phyloP scores from a whole-genome alignment of 176 grass and related monocot species.

The Bonia amplexicaulis region DNA sequence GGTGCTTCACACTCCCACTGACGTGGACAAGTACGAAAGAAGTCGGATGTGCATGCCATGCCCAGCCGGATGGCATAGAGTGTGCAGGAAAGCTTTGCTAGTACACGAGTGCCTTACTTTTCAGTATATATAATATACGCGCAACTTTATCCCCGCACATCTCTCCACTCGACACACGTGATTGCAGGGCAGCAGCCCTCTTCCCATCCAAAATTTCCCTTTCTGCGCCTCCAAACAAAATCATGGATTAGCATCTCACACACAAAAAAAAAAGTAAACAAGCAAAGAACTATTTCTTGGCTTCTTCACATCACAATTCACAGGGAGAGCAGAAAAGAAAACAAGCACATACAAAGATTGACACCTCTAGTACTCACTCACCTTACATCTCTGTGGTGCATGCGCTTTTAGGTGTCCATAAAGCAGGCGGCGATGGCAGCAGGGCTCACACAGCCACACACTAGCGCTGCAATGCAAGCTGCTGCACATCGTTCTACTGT shows the following conservation, averaged over 20 bases:
- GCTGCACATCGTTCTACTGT: constrained; percentile 12
- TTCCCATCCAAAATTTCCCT: not conserved
- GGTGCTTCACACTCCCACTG: not conserved
- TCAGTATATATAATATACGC: not conserved
- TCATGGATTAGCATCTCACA: not conserved
- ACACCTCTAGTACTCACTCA: not conserved
- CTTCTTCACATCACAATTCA: not conserved
- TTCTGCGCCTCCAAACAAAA: constrained; percentile 26
- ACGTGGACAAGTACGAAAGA: not conserved
- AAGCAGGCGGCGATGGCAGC: not conserved
- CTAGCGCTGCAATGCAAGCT: not conserved
- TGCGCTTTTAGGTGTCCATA: not conserved
- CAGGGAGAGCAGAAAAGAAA: not conserved
- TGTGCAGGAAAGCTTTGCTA: constrained; percentile 5
- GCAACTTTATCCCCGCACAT: not conserved
- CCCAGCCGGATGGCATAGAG: not conserved
- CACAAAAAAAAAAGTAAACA: not conserved
- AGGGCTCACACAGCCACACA: too few relatives aligned
- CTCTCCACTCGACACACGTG: not conserved
- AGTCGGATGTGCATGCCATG: not conserved
- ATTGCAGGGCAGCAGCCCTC: not conserved
- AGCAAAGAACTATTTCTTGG: not conserved
- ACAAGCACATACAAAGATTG: not conserved
- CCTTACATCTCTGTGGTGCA: not conserved
- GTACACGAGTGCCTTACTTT: constrained; percentile 9